Conservation (phyloP, 495 filamentous ascomycete genomes). For the Tuber borchii region DNA sequence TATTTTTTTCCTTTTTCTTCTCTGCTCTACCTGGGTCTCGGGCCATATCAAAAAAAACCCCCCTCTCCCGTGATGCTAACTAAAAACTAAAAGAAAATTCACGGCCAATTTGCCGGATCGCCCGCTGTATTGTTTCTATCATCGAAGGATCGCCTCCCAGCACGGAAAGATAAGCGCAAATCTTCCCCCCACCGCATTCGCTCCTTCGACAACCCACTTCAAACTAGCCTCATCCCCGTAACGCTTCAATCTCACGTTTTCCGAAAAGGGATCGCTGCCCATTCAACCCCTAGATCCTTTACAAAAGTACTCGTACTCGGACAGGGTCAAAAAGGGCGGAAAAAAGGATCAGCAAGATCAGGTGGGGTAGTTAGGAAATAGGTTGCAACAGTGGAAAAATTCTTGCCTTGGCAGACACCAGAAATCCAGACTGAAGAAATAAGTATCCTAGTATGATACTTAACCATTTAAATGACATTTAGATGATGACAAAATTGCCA, state of each 20-base stretch:
- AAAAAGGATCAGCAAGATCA: too few species aligned
- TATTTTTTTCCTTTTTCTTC: too few species aligned
- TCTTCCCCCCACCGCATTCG: neutral
- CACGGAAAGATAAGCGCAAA: slow-evolving; percentile 4
- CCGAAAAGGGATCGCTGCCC: neutral
- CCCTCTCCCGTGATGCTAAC: neutral
- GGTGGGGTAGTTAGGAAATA: too few species aligned
- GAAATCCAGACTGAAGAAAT: too few species aligned
- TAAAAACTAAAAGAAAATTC: neutral
- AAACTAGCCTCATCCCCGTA: neutral
- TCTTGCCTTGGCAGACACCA: too few species aligned
- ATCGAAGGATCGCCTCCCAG: neutral
- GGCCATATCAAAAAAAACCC: neutral
- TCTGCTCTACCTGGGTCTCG: neutral
- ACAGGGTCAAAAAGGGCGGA: too few species aligned
- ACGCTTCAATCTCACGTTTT: neutral
- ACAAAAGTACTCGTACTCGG: neutral
- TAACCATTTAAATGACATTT: too few species aligned
- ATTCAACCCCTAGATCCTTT: neutral
- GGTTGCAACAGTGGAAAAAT: too few species aligned
- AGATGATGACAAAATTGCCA: too few species aligned
- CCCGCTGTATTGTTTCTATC: neutral
- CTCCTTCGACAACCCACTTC: neutral
- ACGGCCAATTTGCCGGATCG: neutral
- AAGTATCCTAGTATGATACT: too few species aligned